Evolutionary conservation across 371 early-diverging fungal species (phyloP), one percentile per base, ranked within the genome.

Genomic region (Massospora cicadina): DNA sequence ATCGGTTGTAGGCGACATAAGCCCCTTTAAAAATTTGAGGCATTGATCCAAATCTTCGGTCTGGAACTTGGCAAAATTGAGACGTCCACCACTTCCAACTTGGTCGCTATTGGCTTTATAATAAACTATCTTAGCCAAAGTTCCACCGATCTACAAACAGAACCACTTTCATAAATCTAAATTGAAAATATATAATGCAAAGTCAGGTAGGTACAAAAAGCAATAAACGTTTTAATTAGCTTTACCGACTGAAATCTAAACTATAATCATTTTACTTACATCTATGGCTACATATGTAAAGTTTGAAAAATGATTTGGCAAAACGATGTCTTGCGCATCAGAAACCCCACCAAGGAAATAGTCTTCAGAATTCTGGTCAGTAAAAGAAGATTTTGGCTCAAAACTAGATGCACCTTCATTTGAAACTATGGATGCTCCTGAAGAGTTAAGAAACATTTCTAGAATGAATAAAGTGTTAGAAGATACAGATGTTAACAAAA

Each of bases 61-160:
- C 71, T 94, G 93, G 68, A 94, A 93, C 71, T 89, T 91, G 68
- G 80, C 83, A 70, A 96, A 96, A 73, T 93, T 90, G 66, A 96
- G 72, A 12, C 95, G 80, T 0, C 97, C 95, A 27, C 94, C 95
- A 54, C 79, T 76, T 2, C 83, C 80, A 33, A 67, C 70, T 21
- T 27, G 25, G 12, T 30, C 28, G 53, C 26, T 21, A 70, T 57
- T n/a, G 26, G 67, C 72, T 24, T 82, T 78, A 63, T 89, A 89
- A 72, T 93, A 96, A 25, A 95, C 92, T 12, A 96, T 84, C 70
- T 96, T 96, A 64, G 93, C 91, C 10, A 96, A 74, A 29, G 92
- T 89, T 54, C 97, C 97, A 54, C 97, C 96, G 76, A 94, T 84
- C 81, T 84, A 67, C 28, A 25, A 23, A 28, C n/a, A n/a, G n/a